Evolutionary conservation across 1,284 basidiomycete genomes (phyloP).

Genomic region (Melampsora abietis-canadensis): DNA sequence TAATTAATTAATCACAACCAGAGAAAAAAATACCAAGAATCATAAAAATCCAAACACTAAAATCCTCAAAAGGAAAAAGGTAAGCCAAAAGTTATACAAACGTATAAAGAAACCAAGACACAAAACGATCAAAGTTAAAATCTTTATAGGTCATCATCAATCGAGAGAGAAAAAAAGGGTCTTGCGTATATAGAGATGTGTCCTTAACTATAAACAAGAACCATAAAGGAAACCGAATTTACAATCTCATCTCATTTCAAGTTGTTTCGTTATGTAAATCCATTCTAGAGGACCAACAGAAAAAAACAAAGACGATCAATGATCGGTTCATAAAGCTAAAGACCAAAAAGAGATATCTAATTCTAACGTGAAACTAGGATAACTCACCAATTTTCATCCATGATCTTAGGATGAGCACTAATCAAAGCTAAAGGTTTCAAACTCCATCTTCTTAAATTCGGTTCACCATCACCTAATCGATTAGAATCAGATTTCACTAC

Average conservation of each 20-base stretch:
- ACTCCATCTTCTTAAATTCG: constrained; percentile 39
- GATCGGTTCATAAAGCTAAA: neutral
- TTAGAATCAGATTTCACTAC: constrained; percentile 26
- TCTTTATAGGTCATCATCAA: too few relatives aligned
- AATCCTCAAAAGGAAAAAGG: too few relatives aligned
- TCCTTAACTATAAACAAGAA: too few relatives aligned
- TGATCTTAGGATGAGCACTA: constrained; percentile 28
- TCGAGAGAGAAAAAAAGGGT: too few relatives aligned
- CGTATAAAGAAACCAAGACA: too few relatives aligned
- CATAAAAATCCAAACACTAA: too few relatives aligned
- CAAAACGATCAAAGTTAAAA: too few relatives aligned
- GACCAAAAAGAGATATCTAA: neutral
- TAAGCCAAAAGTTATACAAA: too few relatives aligned
- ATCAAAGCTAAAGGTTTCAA: constrained; percentile 33
- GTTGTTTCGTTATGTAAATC: neutral
- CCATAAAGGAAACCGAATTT: neutral
- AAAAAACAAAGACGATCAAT: neutral
- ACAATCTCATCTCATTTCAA: neutral
- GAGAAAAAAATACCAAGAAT: too few relatives aligned
- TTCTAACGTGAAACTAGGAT: constrained; percentile 7
- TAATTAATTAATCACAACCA: too few relatives aligned
- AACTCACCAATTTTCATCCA: constrained; percentile 1
- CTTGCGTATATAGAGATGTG: too few relatives aligned
- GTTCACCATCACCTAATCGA: constrained; percentile 3
- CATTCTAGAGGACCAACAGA: neutral